A percentile compares a stretch with the other conserved stretches of the same genome.
Evolutionary conservation across 495 filamentous ascomycete genomes (phyloP).

Genomic region (Neurospora sp.): DNA sequence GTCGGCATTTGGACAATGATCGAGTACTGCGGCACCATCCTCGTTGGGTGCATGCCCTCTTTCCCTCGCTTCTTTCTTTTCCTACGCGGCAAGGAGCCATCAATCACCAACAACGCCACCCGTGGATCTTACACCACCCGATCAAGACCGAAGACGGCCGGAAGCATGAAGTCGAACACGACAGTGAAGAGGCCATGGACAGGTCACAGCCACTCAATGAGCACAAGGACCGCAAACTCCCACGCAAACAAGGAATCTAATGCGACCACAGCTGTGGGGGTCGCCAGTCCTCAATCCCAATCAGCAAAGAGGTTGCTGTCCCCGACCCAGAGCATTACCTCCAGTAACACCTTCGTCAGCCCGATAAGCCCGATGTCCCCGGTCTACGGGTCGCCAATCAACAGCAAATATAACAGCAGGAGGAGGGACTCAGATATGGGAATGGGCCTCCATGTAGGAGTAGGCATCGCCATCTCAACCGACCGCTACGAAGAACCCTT

Average conservation of each 20-base stretch:
- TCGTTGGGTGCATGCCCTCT: constrained; percentile 22
- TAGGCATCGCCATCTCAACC: neutral
- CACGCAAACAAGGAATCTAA: neutral
- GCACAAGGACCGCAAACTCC: neutral
- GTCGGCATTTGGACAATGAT: constrained; percentile 30
- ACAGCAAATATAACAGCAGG: neutral
- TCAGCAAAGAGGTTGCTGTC: neutral
- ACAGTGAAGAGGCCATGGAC: neutral
- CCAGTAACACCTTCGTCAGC: neutral
- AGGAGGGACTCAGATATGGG: neutral
- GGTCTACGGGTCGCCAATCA: neutral
- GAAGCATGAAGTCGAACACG: neutral
- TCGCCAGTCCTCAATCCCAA: neutral
- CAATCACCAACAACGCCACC: neutral
- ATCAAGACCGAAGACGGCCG: neutral
- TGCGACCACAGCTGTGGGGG: neutral
- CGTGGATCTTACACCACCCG: neutral
- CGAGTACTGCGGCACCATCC: constrained; percentile 23
- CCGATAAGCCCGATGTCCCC: neutral
- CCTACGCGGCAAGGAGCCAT: constrained; percentile 5
- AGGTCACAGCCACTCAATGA: neutral
- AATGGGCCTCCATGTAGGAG: neutral
- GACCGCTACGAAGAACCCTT: neutral
- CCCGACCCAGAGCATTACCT: neutral
- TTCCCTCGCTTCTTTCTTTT: constrained; percentile 21